Evolutionary conservation across 768 basidiomycete genomes (phyloP), one percentile per base, ranked within the genome.

Genomic region (Kwoniella heveanensis): DNA sequence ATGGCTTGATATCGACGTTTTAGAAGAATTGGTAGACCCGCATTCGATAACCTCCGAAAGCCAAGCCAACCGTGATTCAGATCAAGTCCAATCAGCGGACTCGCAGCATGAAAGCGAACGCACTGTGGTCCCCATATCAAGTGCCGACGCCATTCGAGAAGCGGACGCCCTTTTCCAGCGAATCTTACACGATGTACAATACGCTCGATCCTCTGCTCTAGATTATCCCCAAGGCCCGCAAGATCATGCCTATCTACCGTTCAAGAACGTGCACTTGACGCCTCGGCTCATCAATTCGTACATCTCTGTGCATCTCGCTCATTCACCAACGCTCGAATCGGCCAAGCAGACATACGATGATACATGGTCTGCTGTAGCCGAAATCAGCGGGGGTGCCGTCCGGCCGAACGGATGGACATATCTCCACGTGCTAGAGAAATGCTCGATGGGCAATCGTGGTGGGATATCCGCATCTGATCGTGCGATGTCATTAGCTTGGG

Each of bases 281-380:
- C 70, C 90, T 0, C 83, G 85, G 1, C 84, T 96, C 6, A 70
- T 93, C 67, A 90, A 89, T 68, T 85, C 92, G 2, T 97, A 91
- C 74, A 81, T 96, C 54, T 86, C 89, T 13, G 88, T 93, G 0
- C 85, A 88, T 74, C 89, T 89, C 70, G 76, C 79, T 1, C 88
- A 89, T 67, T 79, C 83, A 3, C 73, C 80, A 0, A 58, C 62
- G 10, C 80, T 93, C 46, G 83, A 85, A 26, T 73, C 73, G 1
- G 81, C 85, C 1, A 80, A 81, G 27, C 82, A 83, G 8, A 76
- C 83, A 8, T 92, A 88, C 77, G 77, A 83, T 64, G 25, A 27
- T 9, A 62, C 62, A 30, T 77, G 73, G 72, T 32, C 25, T 5
- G 15, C 27, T 25, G 57, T 61, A 4, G 24, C 39, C 10, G 51